Evolutionary conservation across 768 basidiomycete genomes (phyloP).

Genomic region (Termitomyces sp.): DNA sequence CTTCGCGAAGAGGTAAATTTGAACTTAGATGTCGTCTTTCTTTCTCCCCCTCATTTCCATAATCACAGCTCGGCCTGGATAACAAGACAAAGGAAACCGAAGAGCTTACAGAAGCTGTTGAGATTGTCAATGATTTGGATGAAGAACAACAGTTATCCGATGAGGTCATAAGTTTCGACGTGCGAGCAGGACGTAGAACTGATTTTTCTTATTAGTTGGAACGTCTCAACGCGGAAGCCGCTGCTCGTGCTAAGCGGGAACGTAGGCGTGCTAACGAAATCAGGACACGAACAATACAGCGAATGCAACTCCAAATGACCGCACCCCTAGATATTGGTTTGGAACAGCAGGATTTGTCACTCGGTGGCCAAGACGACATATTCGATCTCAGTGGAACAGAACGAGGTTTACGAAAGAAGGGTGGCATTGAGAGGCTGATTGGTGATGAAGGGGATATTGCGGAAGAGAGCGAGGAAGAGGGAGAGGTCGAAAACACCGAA

Average conservation of each 20-base stretch:
- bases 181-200: not conserved
- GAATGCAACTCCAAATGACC: constrained; percentile 96
- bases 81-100: constrained; percentile 67
- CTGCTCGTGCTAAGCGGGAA: constrained; percentile 70
- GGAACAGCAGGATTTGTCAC: constrained; percentile 70
- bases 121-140: constrained; percentile 63
- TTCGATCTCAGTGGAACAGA: constrained; percentile 78
- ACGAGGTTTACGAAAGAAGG: constrained; percentile 29
- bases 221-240: constrained; percentile 71
- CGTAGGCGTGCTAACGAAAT: constrained; percentile 84
- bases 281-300: constrained; percentile 80
- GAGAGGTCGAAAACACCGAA: constrained; percentile 21
- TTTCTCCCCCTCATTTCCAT: not conserved
- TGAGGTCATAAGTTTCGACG: constrained; percentile 49
- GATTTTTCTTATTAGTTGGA: constrained; percentile 53
- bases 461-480: constrained; percentile 24
- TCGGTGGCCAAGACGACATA: constrained; percentile 80
- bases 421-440: constrained; percentile 29
- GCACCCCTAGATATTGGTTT: constrained; percentile 95
- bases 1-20: constrained; percentile 81
- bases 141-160: constrained; percentile 87
- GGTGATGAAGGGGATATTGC: constrained; percentile 35
- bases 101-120: constrained; percentile 69
- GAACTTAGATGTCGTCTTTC: not conserved
- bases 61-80: constrained; percentile 72